phyloP scores from a whole-genome alignment of 441 rosid species.

The Pelargonium australe region DNA sequence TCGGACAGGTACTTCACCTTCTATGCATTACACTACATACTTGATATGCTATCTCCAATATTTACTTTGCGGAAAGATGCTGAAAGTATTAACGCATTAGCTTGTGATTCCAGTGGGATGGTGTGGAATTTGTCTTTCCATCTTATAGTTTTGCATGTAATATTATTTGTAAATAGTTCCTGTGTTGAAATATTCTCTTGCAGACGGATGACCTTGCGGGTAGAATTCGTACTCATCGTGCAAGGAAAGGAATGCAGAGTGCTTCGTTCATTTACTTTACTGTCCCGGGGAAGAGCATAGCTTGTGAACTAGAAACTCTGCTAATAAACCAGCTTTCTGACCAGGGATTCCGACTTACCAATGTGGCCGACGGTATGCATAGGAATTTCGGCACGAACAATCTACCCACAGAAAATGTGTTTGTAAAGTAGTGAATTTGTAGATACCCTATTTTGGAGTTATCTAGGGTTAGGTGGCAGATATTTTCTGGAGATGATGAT shows the following conservation, averaged over 20 bases:
- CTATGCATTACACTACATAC: neutral
- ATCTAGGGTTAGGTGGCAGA: neutral
- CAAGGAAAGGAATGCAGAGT: conserved; percentile 61
- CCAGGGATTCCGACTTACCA: conserved; percentile 59
- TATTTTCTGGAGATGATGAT: neutral
- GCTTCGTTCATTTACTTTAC: conserved; percentile 68
- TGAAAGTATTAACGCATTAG: neutral
- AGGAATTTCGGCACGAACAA: conserved; percentile 67
- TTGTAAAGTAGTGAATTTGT: conserved; percentile 24
- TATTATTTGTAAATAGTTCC: neutral
- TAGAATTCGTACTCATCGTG: conserved; percentile 61
- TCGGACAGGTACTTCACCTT: conserved; percentile 66
- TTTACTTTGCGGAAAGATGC: neutral
- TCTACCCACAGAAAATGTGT: conserved; percentile 30
- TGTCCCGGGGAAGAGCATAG: conserved; percentile 89
- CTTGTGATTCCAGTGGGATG: too few species aligned
- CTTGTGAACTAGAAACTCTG: conserved; percentile 95
- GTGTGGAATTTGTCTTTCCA: neutral
- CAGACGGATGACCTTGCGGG: conserved; percentile 98
- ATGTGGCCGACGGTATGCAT: conserved; percentile 85
- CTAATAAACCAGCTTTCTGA: conserved; percentile 76
- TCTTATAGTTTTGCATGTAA: neutral
- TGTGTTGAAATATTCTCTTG: conserved; percentile 2
- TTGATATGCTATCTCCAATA: neutral
- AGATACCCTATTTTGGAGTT: neutral